Base-by-base conservation (phyloP, 805 yeast genomes). In the Pichia nanzhaoensis region DNA sequence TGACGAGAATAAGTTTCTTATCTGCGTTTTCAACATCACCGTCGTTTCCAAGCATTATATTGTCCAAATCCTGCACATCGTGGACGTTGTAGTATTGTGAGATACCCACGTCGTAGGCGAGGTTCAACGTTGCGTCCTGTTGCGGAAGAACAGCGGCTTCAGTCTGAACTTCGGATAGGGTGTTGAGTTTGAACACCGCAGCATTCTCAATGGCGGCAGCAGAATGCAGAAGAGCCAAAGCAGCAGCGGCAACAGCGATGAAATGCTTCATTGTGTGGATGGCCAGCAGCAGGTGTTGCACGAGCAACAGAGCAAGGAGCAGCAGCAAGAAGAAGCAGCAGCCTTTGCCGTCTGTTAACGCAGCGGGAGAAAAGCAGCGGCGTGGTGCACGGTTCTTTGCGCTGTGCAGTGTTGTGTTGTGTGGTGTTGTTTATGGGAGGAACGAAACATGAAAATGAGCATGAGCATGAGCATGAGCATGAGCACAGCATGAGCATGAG, bases 21-120 rank as follows among this genome's bases (percentile, higher is more conserved):
- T 19, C 28, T 13, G 36, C 40, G 8, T 28, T 22, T 17, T 22
- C 35, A 12, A 42, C 28, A 5, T 40, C 39, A n/a, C 32, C 30
- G 21, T 56, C 55, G n/a, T 58, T 59, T 7, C 35, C 34, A 19
- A 58, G 18, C 3, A 54, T 47, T 17, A 59, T 41, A 4, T 57
- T 42, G n/a, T 45, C 45, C 7, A 42, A 24, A 38, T 51, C 51
- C 24, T 64, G 60, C 19, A 56, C 50, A n/a, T 58, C 53, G 19
- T 65, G 66, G 34, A 73, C 46, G 28, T 59, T 54, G 50, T 65
- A 68, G 47, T 58, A 57, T 19, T 63, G 65, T 19, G 71, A 64
- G 20, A 69, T 63, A 19, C 65, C 74, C 42, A 71, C 64, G 45
- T 64, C 67, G 51, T 73, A 77, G 33, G 76, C 71, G 49, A 75